Evolutionary conservation across 495 filamentous ascomycete species (phyloP), one percentile per base, ranked within the genome.

Genomic region (Antarctomyces pellizariae): DNA sequence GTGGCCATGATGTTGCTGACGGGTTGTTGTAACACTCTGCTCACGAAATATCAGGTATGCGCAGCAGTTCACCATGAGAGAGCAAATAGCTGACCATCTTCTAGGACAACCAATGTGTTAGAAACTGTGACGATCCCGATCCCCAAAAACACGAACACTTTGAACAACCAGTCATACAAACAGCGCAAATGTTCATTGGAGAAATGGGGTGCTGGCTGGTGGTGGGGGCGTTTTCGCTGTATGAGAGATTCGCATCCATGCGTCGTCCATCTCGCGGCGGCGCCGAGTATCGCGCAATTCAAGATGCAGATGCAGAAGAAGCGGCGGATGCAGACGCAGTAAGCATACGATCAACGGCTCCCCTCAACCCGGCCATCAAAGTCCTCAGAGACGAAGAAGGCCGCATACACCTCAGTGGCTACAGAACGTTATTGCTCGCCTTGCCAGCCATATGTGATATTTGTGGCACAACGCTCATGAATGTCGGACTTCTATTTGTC

Each of bases 111-210:
- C 75, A 89, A 71, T 97, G 86, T 53, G 74, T 97, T 10, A 62
- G 71, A 26, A 64, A 95, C 53, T 97, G 86, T 52, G 67, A 80
- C 33, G 63, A 71, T 26, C 54, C 64, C 4, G 52, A 91, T 46
- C 67, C 67, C n/a, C 61, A 53, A 16, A 64, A 70, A 27, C 64
- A 67, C 13, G 36, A 57, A 17, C 54, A 57, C 36, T 95, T 97
- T 49, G 78, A 90, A 44, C 89, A 95, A 45, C 86, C 86, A 8
- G 84, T 97, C 16, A 71, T 95, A 33, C 86, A 97, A 49, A 95
- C 86, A 6, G 63, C 71, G 0, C 80, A 86, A 41, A 93, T 92
- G 82, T 92, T 92, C 40, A 55, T 90, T 30, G 82, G 82, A 26
- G 82, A 92, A 45, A 74, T 75, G 61, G 82, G 78, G 34, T 79